These are phyloP conservation scores for Populus ilicifolia DNA, from an alignment of 345 rosid species.

Conservation along the genomic window DNA sequence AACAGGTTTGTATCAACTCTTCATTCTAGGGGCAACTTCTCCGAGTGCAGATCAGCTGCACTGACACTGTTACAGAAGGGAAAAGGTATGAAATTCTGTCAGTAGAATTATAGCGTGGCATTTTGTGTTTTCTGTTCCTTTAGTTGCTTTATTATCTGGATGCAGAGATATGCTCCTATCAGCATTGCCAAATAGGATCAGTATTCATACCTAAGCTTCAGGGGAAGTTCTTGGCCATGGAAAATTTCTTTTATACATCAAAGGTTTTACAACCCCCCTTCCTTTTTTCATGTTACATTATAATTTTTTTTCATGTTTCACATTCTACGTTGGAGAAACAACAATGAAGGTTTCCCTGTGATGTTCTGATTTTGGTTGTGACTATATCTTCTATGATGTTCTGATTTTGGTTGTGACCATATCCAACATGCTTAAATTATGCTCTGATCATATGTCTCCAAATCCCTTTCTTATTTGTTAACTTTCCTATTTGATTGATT, in stretches of 20 bases:
- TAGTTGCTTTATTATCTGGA: conserved; percentile 3
- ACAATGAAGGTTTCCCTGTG: neutral
- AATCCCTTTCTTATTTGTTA: conserved; percentile 3
- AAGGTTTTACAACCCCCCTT: conserved; percentile 42
- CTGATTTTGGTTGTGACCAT: neutral
- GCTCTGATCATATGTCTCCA: neutral
- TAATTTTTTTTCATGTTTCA: neutral
- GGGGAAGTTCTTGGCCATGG: conserved; percentile 83
- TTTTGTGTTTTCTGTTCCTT: conserved; percentile 5
- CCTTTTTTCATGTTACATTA: neutral
- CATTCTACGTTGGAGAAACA: conserved; percentile 7
- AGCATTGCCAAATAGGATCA: conserved; percentile 68
- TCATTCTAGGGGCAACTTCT: conserved; percentile 75
- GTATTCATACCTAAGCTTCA: conserved; percentile 69
- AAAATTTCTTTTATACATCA: conserved; percentile 80
- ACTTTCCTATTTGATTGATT: conserved; percentile 16
- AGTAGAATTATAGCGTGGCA: neutral
- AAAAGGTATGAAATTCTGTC: conserved; percentile 48
- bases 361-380: neutral
- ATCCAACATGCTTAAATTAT: conserved; percentile 3
- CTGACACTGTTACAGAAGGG: conserved; percentile 58
- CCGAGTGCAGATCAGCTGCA: conserved; percentile 80
- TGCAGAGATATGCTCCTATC: conserved; percentile 67
- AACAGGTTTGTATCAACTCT: conserved; percentile 32
- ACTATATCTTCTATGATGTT: neutral